Base-by-base conservation (phyloP, 768 basidiomycete genomes). In the Phlebiopsis flavidoalba region DNA sequence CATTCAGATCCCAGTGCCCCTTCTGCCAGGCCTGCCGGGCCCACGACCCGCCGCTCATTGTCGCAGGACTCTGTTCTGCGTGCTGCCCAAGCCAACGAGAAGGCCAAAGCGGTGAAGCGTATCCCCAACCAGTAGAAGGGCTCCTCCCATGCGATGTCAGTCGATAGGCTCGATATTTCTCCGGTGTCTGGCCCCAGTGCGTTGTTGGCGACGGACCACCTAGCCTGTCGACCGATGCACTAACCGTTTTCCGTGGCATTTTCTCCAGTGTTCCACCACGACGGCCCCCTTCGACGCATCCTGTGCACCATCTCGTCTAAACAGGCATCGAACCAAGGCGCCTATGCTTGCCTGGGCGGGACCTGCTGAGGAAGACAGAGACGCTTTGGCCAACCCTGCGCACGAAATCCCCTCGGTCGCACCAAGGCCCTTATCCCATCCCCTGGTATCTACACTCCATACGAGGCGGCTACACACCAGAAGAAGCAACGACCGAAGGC, bases 401-500 rank as follows among this genome's bases (percentile, higher is more conserved):
- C 66, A 58, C 40, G 64, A 66, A 49, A 61, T 66, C 59, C 69
- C 64, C 8, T 59, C 64, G n/a, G 48, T 66, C 69, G 22, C 66
- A 67, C 60, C 70, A 74, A 51, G 66, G 72, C 26, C 77, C 86
- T 31, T 88, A 89, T n/a, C 70, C 80, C 87, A 3, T 69, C 63
- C 50, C 59, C 72, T 57, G 72, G 72, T 26, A 61, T 61, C 60
- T 78, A 77, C 68, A 71, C 72, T 17, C 72, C 82, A 12, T 80
- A 82, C 57, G 80, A 83, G 61, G 81, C 82, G 8, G 84, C 87
- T 36, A 92, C n/a, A n/a, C n/a, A n/a, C n/a, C n/a, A 92, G 83
- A 92, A 90, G 75, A 92, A 92, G 84, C 91, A 90, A 75, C 91
- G 91, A 69, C 86, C 90, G 36, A 91, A 94, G 66, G 91, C 89